Base-by-base conservation (phyloP, 192 early-diverging fungal genomes). In the Spinellus fusiger region DNA sequence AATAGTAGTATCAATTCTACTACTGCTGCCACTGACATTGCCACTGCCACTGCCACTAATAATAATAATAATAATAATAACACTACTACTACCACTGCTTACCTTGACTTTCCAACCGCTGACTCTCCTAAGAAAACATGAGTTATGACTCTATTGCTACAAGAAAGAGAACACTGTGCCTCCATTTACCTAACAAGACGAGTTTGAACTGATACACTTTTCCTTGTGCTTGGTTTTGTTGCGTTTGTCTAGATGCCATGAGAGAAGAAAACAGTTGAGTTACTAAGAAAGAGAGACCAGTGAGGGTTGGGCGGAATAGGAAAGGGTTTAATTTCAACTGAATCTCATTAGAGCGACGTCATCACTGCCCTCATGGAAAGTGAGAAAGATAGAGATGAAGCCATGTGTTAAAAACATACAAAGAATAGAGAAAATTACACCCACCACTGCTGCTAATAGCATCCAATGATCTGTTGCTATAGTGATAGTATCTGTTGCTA, bases 201-300 rank as follows among this genome's bases (percentile, higher is more conserved):
- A 98, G 87, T 64, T 97, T 98, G 68, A 96, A 94, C 61, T 89
- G 90, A 68, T 87, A 88, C 57, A 88, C 84, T 63, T 90, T 93
- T 49, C 78, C 78, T 69, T 66, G 60, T 23, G 54, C 16, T 49
- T 51, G 49, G 49, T 51, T 51, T 52, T 35, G 32, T 33, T 55
- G 54, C 23, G 59, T 29, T 61, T 51, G 59, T 61, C 59, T 61
- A n/a, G 59, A 25, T n/a, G 64, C 50, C 64, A 66, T 66, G 23
- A 53, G 33, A n/a, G 15, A 38, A 47, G 26, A 54, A 31, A 27
- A 26, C 13, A 31, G 29, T 22, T 22, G 25, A 26, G 31, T 53
- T 16, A 10, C 15, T 8, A 62, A 53, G 23, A 47, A 62, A 54
- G 7, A 56, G 35, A 59, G 35, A 59, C 29, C 28, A 29, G 35